A percentile compares a stretch with the other conserved stretches of the same genome.
Evolutionary conservation across 2,329 filamentous ascomycete genomes (phyloP).

Genomic region (Sporothrix mexicana): DNA sequence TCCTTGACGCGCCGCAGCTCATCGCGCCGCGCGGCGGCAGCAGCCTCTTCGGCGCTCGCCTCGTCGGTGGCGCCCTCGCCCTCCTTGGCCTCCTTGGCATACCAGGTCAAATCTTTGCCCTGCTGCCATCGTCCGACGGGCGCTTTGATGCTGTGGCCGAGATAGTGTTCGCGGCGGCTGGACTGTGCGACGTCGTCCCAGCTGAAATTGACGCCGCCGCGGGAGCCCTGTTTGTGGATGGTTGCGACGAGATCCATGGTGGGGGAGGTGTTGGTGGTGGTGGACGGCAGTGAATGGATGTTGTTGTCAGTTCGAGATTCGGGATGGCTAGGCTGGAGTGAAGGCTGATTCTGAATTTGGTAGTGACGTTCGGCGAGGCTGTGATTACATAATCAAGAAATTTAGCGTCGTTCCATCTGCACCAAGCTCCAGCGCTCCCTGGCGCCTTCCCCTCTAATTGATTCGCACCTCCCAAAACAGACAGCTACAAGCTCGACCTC

Average conservation of each 20-base stretch:
- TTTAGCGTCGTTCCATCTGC: neutral
- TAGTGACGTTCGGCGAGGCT: conserved; percentile 7
- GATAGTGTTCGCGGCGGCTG: conserved; percentile 83
- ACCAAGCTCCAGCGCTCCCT: neutral
- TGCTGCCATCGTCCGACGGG: conserved; percentile 93
- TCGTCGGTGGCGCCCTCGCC: conserved; percentile 52
- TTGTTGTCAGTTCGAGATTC: neutral
- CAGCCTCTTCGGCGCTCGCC: conserved; percentile 66
- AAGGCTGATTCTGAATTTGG: neutral
- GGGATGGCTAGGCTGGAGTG: neutral
- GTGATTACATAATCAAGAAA: conserved; percentile 11
- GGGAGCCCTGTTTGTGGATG: conserved; percentile 87
- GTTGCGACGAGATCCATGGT: conserved; percentile 86
- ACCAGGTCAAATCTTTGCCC: conserved; percentile 70
- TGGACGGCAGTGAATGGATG: neutral
- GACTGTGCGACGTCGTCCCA: conserved; percentile 94
- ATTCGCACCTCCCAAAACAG: neutral
- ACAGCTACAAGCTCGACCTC: neutral
- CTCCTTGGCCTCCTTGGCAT: conserved; percentile 60
- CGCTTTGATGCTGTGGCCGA: conserved; percentile 90
- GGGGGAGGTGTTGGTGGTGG: neutral
- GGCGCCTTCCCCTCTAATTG: neutral
- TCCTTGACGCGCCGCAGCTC: conserved; percentile 86
- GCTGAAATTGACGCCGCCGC: conserved; percentile 93
- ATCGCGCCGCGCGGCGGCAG: conserved; percentile 68